phyloP scores from a whole-genome alignment of 2,329 filamentous ascomycete species.

The Aspergillus puulaauensis region DNA sequence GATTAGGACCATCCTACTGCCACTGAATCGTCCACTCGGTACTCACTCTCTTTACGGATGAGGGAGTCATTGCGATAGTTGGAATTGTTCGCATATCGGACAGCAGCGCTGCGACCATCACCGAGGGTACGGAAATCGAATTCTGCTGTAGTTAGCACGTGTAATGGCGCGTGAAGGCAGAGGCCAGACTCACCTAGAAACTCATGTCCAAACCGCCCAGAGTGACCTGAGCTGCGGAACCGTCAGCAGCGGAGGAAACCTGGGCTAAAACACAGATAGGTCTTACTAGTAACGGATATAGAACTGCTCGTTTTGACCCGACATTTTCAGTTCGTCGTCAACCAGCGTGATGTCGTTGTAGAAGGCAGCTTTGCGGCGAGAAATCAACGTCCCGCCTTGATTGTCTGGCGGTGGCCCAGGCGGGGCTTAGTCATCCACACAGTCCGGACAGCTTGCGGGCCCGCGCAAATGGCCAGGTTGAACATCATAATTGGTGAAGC shows the following conservation, averaged over 20 bases:
- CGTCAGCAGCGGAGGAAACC: slow-evolving; percentile 43
- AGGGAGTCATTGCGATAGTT: slow-evolving; percentile 99
- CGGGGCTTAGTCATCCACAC: slow-evolving; percentile 47
- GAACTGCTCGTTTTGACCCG: slow-evolving; percentile 75
- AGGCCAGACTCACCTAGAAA: slow-evolving; percentile 71
- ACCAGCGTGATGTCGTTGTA: slow-evolving; percentile 1
- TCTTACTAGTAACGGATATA: slow-evolving; percentile 96
- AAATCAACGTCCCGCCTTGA: slow-evolving; percentile 10
- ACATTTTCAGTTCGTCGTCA: slow-evolving; percentile 51
- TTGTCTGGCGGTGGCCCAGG: slow-evolving; percentile 15
- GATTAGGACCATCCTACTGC: slow-evolving; percentile 19
- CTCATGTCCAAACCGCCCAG: slow-evolving; percentile 95
- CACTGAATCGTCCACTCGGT: background rate
- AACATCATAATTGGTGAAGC: slow-evolving; percentile 23
- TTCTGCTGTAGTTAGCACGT: slow-evolving; percentile 56
- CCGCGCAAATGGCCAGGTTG: slow-evolving; percentile 44
- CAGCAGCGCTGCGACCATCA: slow-evolving; percentile 88
- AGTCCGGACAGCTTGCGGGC: slow-evolving; percentile 37
- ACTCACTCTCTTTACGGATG: slow-evolving; percentile 97
- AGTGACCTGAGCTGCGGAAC: slow-evolving; percentile 80
- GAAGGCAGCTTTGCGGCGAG: slow-evolving; percentile 11
- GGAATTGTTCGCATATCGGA: slow-evolving; percentile 97
- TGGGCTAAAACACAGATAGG: slow-evolving; percentile 28
- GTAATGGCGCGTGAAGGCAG: slow-evolving; percentile 12
- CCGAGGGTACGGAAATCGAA: slow-evolving; percentile 94